Evolutionary conservation across 78 protist species (phyloP), one percentile per base, ranked within the genome.

Genomic region (Blattamonas nauphoetae): DNA sequence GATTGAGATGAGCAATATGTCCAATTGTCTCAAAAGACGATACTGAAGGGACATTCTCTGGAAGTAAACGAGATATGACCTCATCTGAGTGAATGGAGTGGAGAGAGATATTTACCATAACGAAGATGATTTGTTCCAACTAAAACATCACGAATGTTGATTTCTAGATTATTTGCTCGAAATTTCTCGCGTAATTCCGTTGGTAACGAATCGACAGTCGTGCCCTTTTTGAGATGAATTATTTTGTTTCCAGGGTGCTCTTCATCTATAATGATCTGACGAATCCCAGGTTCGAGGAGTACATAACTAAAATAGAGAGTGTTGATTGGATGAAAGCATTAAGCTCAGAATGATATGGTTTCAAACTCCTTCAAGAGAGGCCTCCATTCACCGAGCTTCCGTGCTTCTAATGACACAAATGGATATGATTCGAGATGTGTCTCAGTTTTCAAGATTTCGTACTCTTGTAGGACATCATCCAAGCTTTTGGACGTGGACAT

Each of bases 1-100:
- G 91, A 84, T 97, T 97, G 34, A 96, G 0, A 84, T 97, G 99
- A 1, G 95, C 95, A 0, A 96, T 87, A 91, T 95, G 97, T 21
- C 99, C 99, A 6, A 96, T 91, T n/a, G 88, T 64, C 87, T 94
- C 97, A 83, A 94, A 96, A 1, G 84, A 0, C 78, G 44, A 11
- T 1, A 85, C 86, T 2, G 41, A 45, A 33, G 77, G 84, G 4
- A 86, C 78, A 21, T 41, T 63, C 29, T 0, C 41, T 3, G 89
- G 89, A n/a, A 90, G 80, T 32, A 87, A 38, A 42, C 0, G 2
- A 1, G 88, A 63, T 21, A 89, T 55, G 42, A 88, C 78, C 32
- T 84, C 80, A 1, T 88, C 88, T 0, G 63, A 45, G 11, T 45
- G 4, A 38, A 5, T 34, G 80, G 80, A 6, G 36, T 34, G 80